Conservation (phyloP, 768 basidiomycete genomes). For the Jaapia argillacea region DNA sequence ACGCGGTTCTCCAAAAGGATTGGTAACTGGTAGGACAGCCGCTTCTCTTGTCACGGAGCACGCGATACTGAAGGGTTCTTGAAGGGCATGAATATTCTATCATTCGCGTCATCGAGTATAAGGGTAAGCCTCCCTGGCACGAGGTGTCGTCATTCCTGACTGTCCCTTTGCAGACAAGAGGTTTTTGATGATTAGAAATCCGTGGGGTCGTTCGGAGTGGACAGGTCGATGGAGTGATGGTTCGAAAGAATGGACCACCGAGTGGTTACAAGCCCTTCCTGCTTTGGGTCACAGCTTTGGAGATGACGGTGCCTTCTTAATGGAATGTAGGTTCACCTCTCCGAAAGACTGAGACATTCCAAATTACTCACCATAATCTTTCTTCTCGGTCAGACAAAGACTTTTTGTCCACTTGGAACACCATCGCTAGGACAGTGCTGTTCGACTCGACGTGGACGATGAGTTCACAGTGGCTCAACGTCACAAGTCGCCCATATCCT, state of each 20-base stretch:
- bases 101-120: constrained; percentile 29
- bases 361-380: constrained; percentile 11
- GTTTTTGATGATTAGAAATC: constrained; percentile 40
- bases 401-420: constrained; percentile 32
- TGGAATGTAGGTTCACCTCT: constrained; percentile 31
- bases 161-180: constrained; percentile 36
- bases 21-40: too few species aligned
- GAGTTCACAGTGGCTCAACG: constrained; percentile 39
- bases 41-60: too few species aligned
- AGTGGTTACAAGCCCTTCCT: constrained; percentile 35
- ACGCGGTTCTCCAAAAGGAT: too few species aligned
- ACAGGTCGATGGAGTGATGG: constrained; percentile 44
- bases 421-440: constrained; percentile 34
- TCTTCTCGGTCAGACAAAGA: constrained; percentile 36
- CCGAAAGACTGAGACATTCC: constrained; percentile 14
- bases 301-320: constrained; percentile 41
- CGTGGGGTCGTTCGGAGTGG: constrained; percentile 42
- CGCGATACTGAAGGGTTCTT: too few species aligned
- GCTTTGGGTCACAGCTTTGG: constrained; percentile 38
- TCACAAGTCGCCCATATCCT: constrained; percentile 29
- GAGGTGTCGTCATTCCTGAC: too few species aligned
- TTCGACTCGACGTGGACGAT: constrained; percentile 39
- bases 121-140: neutral
- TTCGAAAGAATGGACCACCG: constrained; percentile 44
- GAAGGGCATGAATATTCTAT: constrained; percentile 40